Base-by-base conservation (phyloP, 495 filamentous ascomycete genomes). In the Pyrenula aspistea region DNA sequence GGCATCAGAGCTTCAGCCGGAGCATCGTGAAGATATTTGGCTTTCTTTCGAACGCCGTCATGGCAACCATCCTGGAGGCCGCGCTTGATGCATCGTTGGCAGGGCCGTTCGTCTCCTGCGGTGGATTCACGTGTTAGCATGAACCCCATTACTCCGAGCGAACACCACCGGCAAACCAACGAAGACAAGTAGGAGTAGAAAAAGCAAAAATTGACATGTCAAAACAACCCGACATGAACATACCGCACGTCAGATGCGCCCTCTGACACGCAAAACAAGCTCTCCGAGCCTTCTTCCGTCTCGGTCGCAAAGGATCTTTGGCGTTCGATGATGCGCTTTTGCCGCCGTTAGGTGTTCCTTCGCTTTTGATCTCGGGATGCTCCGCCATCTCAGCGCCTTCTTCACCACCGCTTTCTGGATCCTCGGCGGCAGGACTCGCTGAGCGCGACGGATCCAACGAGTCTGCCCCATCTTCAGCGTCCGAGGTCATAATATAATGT, bases 221-320 rank as follows among this genome's bases (percentile, higher is more conserved):
- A 48, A 56, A 53, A 53, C 52, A 65, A 36, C 22, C 19, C 49
- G 63, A 78, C 50, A 42, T 15, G 25, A 61, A 58, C 90, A 77
- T 87, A 98, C 93, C 91, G 72, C 93, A 98, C 60, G 93, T 98
- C 63, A 98, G 77, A 80, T 98, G 93, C 54, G 93, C 93, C 68
- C 94, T 80, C 71, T 98, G 93, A 71, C 93, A 98, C 24, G 94
- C 91, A 81, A 86, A 92, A 68, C 93, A 98, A 56, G 93, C 93
- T 66, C 93, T 80, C 62, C 92, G 78, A 25, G 93, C 93, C 79
- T 98, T 98, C 77, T 97, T 98, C 66, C 93, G 82, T 62, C 91
- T 78, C 48, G 93, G 89, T 60, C 93, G 79, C 64, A 83, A 75
- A 24, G 91, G 89, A 67, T 97, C 93, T 67, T 93, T 94, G 25